phyloP scores from a whole-genome alignment of 352 stramenopile genomes.

The Pythium aphanidermatum region DNA sequence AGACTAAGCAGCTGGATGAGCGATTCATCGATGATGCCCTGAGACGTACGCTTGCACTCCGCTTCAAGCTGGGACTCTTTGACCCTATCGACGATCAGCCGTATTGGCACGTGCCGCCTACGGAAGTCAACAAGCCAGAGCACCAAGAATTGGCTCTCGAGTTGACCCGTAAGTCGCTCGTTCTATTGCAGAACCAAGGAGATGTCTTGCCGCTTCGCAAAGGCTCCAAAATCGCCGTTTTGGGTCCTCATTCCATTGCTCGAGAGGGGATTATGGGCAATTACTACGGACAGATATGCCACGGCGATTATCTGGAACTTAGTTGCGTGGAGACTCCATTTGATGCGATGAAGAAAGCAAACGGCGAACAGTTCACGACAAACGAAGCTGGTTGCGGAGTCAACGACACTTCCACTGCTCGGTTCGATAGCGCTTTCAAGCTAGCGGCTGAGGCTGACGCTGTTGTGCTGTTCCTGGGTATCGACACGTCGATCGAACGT shows the following conservation, averaged over 20 bases:
- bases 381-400: conserved; percentile 42
- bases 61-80: conserved; percentile 91
- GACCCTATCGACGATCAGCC: conserved; percentile 79
- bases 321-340: conserved; percentile 64
- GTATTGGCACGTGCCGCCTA: conserved; percentile 67
- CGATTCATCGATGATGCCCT: conserved; percentile 55
- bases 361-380: conserved; percentile 35
- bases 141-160: conserved; percentile 65
- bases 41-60: conserved; percentile 69
- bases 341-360: conserved; percentile 45
- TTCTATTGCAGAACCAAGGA: conserved; percentile 90
- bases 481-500: conserved; percentile 74
- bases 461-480: conserved; percentile 78
- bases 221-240: conserved; percentile 50
- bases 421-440: conserved; percentile 44
- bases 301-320: conserved; percentile 61
- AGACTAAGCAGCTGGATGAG: conserved; percentile 37
- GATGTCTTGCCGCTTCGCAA: conserved; percentile 65
- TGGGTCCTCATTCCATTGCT: conserved; percentile 75
- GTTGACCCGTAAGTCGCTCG: conserved; percentile 82
- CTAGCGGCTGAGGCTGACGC: conserved; percentile 32
- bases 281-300: conserved; percentile 84
- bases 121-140: conserved; percentile 62
- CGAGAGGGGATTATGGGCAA: conserved; percentile 67
- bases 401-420: conserved; percentile 53